Percentiles rank a stretch among this genome's conserved stretches.
phyloP scores from a whole-genome alignment of 495 filamentous ascomycete species.

The Daldinia decipiens region DNA sequence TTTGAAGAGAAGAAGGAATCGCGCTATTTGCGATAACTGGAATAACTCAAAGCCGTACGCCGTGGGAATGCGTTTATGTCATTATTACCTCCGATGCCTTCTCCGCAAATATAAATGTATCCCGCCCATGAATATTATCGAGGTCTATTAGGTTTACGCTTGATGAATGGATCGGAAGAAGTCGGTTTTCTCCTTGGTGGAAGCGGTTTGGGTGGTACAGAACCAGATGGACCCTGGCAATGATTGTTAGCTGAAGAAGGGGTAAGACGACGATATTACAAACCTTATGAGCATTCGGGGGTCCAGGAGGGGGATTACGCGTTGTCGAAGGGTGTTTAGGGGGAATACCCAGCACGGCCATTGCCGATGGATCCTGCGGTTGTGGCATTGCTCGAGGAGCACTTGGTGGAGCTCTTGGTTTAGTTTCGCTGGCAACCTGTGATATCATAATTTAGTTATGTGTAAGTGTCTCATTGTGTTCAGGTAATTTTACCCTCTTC shows the following conservation, averaged over 20 bases:
- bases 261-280: background rate
- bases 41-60: conserved; percentile 13
- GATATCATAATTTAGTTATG: conserved; percentile 25
- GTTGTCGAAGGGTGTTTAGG: conserved; percentile 22
- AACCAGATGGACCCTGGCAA: conserved; percentile 36
- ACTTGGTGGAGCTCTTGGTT: conserved; percentile 34
- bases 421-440: conserved; percentile 35
- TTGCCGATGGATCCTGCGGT: conserved; percentile 46
- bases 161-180: conserved; percentile 57
- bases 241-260: conserved; percentile 28
- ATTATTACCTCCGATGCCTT: conserved; percentile 4
- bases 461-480: background rate
- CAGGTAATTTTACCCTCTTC: conserved; percentile 49
- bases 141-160: conserved; percentile 51
- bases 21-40: background rate
- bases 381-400: conserved; percentile 41
- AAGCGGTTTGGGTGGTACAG: conserved; percentile 39
- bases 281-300: conserved; percentile 41
- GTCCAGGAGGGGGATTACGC: conserved; percentile 13
- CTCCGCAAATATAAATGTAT: conserved; percentile 1
- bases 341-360: conserved; percentile 42
- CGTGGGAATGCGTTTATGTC: conserved; percentile 15
- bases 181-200: conserved; percentile 47
- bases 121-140: conserved; percentile 6
- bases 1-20: background rate